These are phyloP conservation scores for Solanum lignicaule DNA, from an alignment of 257 asterid genomes.

Conservation along the genomic window DNA sequence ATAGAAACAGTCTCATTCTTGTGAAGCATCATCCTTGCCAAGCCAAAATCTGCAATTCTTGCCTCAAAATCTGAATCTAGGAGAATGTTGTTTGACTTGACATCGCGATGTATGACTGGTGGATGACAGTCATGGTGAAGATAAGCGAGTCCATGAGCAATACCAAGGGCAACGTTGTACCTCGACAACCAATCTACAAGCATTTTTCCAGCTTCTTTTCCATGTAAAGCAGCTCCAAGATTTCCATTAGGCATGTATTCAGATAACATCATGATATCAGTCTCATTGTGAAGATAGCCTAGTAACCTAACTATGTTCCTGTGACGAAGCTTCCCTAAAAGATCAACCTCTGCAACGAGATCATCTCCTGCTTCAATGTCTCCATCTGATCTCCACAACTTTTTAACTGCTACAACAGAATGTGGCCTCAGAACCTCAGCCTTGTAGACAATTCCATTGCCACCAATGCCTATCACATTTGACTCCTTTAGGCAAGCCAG, in stretches of 20 bases:
- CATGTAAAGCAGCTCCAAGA: constrained; percentile 61
- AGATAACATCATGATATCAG: constrained; percentile 60
- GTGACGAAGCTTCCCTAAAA: constrained; percentile 65
- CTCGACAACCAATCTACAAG: constrained; percentile 77
- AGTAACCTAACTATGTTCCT: constrained; percentile 57
- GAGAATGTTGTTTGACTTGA: constrained; percentile 66
- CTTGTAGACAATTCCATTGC: constrained; percentile 63
- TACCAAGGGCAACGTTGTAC: constrained; percentile 66
- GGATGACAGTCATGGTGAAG: constrained; percentile 87
- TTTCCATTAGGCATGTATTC: constrained; percentile 84
- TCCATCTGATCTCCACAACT: constrained; percentile 47
- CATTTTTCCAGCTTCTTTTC: constrained; percentile 35
- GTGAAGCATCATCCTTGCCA: constrained; percentile 61
- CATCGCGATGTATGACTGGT: constrained; percentile 60
- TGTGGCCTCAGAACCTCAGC: constrained; percentile 49
- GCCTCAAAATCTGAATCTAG: constrained; percentile 59
- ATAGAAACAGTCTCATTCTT: constrained; percentile 60
- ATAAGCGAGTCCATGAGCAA: constrained; percentile 70
- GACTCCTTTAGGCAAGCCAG: constrained; percentile 52
- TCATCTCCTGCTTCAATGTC: constrained; percentile 55
- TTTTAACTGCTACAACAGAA: constrained; percentile 53
- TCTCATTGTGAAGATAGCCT: constrained; percentile 63
- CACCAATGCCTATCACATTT: constrained; percentile 66
- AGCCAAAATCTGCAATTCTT: constrained; percentile 69
- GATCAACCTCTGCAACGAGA: constrained; percentile 52